Conservation (phyloP, 2,329 filamentous ascomycete genomes). For the Diaporthe batatas region DNA sequence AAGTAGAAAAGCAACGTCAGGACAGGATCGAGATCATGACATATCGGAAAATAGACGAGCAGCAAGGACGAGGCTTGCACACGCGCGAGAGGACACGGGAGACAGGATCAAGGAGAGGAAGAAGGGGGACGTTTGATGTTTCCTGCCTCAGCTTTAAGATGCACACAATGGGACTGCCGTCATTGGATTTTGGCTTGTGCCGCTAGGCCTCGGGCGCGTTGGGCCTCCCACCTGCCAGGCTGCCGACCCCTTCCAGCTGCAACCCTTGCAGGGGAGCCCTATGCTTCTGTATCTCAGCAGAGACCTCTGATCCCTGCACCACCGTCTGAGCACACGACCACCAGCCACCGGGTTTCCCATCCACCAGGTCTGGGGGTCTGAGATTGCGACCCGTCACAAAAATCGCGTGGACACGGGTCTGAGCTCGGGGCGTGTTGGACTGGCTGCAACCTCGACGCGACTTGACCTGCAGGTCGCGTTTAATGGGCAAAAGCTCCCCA, state of each 20-base stretch:
- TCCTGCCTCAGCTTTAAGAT: slow-evolving; percentile 32
- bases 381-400: slow-evolving; percentile 32
- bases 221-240: slow-evolving; percentile 12
- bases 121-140: slow-evolving; percentile 24
- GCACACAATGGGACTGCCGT: slow-evolving; percentile 29
- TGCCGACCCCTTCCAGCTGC: slow-evolving; percentile 17
- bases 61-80: slow-evolving; percentile 35
- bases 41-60: slow-evolving; percentile 23
- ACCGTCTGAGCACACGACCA: background rate
- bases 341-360: slow-evolving; percentile 19
- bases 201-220: slow-evolving; percentile 29
- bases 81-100: slow-evolving; percentile 13
- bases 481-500: slow-evolving; percentile 36
- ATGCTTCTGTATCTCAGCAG: slow-evolving; percentile 31
- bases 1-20: slow-evolving; percentile 34
- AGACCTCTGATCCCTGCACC: slow-evolving; percentile 12
- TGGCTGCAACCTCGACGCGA: slow-evolving; percentile 23
- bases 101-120: slow-evolving; percentile 14
- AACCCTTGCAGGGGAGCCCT: slow-evolving; percentile 24
- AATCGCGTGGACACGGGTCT: slow-evolving; percentile 35
- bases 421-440: slow-evolving; percentile 26
- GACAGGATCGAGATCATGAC: slow-evolving; percentile 37
- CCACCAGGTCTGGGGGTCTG: background rate
- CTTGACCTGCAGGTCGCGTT: slow-evolving; percentile 39
- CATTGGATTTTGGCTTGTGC: slow-evolving; percentile 31